A percentile compares a stretch with the other conserved stretches of the same genome.
Evolutionary conservation across 192 early-diverging fungal genomes (phyloP).

Genomic region (Spinellus fusiger): DNA sequence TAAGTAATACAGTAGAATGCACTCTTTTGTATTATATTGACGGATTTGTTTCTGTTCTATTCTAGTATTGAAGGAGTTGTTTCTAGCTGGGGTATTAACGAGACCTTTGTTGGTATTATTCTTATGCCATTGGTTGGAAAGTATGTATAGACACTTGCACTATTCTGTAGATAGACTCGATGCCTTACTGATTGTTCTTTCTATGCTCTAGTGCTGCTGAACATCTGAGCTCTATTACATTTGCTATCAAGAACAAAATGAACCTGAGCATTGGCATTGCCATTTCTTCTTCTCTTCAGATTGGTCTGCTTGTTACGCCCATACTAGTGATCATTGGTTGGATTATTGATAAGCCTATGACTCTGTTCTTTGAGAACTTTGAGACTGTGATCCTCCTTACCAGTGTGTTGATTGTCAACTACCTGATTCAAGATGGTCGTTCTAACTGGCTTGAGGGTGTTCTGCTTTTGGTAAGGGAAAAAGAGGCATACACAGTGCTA

Average conservation of each 20-base stretch:
- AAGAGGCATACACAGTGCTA: no score
- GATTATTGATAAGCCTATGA: conserved; percentile 75
- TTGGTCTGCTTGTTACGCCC: conserved; percentile 73
- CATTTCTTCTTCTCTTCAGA: conserved; percentile 57
- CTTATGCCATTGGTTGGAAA: conserved; percentile 88
- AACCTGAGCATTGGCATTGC: conserved; percentile 56
- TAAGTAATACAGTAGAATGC: conserved; percentile 25
- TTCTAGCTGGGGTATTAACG: conserved; percentile 55
- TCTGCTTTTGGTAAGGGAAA: conserved; percentile 57
- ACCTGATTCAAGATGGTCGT: conserved; percentile 75
- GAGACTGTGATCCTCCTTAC: conserved; percentile 81
- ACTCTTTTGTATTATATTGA: not conserved
- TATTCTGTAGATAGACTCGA: no score
- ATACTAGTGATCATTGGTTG: conserved; percentile 75
- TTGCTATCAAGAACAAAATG: conserved; percentile 91
- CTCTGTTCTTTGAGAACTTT: conserved; percentile 76
- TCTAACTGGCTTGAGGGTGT: conserved; percentile 92
- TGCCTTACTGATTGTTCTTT: conserved; percentile 9
- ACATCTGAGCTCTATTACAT: conserved; percentile 79
- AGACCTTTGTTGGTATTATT: conserved; percentile 90
- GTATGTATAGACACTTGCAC: conserved; percentile 35
- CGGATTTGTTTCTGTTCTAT: not conserved
- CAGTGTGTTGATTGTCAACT: conserved; percentile 72
- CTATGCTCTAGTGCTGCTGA: conserved; percentile 40
- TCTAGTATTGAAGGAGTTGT: conserved; percentile 62